Evolutionary conservation across 345 rosid genomes (phyloP).

Genomic region (Eucalyptus globulus): DNA sequence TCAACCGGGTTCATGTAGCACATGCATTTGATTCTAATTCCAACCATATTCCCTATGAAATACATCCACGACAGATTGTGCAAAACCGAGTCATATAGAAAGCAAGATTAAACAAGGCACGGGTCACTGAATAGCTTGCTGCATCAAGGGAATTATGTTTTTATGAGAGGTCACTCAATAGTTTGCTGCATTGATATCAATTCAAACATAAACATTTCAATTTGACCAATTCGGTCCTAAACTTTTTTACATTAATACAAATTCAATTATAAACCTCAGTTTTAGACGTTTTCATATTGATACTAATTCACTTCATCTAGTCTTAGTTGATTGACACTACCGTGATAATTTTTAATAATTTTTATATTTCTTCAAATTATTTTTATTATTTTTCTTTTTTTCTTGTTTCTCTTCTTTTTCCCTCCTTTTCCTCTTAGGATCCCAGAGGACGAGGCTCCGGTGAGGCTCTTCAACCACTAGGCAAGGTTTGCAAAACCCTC

Average conservation of each 20-base stretch:
- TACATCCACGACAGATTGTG: background rate
- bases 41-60: background rate
- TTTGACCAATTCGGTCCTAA: too few relatives aligned
- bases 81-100: background rate
- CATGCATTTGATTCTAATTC: background rate
- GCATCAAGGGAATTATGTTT: background rate
- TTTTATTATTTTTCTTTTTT: too few relatives aligned
- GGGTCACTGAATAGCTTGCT: background rate
- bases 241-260: accelerated
- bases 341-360: too few relatives aligned
- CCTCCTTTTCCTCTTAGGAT: too few relatives aligned
- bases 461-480: too few relatives aligned
- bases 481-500: too few relatives aligned
- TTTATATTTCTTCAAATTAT: too few relatives aligned
- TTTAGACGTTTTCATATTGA: accelerated
- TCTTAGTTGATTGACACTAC: accelerated
- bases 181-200: accelerated
- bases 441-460: accelerated
- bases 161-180: background rate
- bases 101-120: background rate
- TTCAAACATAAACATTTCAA: too few relatives aligned
- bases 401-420: too few relatives aligned
- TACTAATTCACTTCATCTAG: too few relatives aligned
- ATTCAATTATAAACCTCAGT: too few relatives aligned
- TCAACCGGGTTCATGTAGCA: background rate